Base-by-base conservation (phyloP, 768 basidiomycete species). In the Rossbeevera mucosa region DNA sequence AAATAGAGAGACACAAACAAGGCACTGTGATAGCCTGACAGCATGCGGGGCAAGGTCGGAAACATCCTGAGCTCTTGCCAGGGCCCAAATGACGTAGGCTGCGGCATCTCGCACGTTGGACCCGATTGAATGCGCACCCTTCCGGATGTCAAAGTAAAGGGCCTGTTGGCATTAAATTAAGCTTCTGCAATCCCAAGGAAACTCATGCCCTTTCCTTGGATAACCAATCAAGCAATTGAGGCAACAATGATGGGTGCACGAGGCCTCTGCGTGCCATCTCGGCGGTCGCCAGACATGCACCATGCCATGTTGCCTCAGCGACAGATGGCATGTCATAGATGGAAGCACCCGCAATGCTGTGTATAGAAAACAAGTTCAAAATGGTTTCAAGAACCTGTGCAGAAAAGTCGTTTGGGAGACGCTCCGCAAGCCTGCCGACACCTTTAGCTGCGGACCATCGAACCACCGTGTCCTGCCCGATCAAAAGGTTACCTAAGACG, bases 371-470 rank as follows among this genome's bases (percentile, higher is more conserved):
- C n/a, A 92, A 72, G 0, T 74, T 77, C 54, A 94, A 72, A 29
- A 93, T 72, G 5, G 83, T 90, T 48, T 88, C 85, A 4, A 95
- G 70, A n/a, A 98, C 84, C 65, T 98, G 92, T 29, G 78, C 72
- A 2, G 81, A 75, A 59, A 92, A 88, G 29, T 86, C 84, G 1
- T 70, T 53, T 2, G 96, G 90, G 1, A 99, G 79, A 33, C 88
- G 80, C 58, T 88, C 85, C 2, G 90, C 78, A 42, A 97, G 80
- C 7, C 94, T 83, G 7, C 94, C 89, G 8, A 97, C 72, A 33
- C 89, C 90, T 69, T 98, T 99, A 9, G 96, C 90, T 5, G 92
- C 82, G 13, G 95, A 93, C 81, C 91, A 97, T 46, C 96, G 87
- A 12, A 98, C 92, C 24, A 94, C 75, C 0, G 95, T 97, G 61